Base-by-base conservation (phyloP, 1,139 yeast genomes). In the Zygoascus sp. region DNA sequence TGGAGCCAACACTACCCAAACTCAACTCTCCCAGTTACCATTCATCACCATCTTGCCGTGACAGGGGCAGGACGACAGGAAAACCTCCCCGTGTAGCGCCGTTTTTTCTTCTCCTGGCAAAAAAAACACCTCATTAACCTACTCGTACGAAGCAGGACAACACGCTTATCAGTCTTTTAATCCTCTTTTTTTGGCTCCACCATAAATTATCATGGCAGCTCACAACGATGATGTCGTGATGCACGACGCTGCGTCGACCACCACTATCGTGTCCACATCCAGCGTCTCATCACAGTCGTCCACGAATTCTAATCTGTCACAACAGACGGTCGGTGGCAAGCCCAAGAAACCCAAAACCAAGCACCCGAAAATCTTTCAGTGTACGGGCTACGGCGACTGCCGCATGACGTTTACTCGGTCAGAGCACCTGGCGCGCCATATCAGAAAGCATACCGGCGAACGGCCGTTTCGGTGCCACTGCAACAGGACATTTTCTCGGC, bases 391-490 rank as follows among this genome's bases (percentile, higher is more conserved):
- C 62, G 89, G 90, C 13, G 90, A 85, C 53, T 89, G 97, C 65
- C 73, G 70, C 49, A 90, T 89, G 96, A 78, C 90, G 10, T 90
- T 89, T 63, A 86, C 95, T 2, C 69, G 96, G 51, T 80, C 88
- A 15, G 97, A 90, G 63, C 97, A 90, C 65, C 73, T 90, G 57
- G 96, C 96, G 1, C 75, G 97, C 52, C 97, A 89, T 68, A 84
- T 88, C 47, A 72, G 97, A 45, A 90, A 89, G 61, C 97, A 89
- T 63, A 89, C 97, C 1, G 97, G 97, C 39, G 97, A 90, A 65
- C 74, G 96, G 48, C 97, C 97, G 1, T 90, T 88, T 64, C 80
- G 87, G 48, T 90, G 97, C 65, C 85, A 85, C 44, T 90, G 97
- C 65, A 74, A 80, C 39, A 81, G 89, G 58, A 78, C 81, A 60